phyloP scores from a whole-genome alignment of 164 flowering plant species.

The Chloranthus sessilifolius region DNA sequence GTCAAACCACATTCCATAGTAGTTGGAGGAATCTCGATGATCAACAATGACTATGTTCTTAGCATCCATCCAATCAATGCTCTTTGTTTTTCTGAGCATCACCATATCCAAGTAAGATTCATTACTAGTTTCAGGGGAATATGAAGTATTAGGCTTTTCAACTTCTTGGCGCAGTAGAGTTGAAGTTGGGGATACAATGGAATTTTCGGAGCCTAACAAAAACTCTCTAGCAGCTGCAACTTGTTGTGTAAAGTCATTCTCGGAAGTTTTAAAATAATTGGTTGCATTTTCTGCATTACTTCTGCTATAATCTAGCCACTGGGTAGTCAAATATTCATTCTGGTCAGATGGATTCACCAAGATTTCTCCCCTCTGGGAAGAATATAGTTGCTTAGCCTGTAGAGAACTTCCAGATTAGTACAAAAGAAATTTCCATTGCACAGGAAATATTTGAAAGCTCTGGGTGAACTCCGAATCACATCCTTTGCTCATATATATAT shows the following conservation, averaged over 20 bases:
- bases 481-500: no score
- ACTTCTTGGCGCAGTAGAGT: conserved; percentile 25
- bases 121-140: conserved; percentile 27
- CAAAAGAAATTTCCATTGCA: neutral
- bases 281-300: conserved; percentile 15
- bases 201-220: conserved; percentile 21
- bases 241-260: conserved; percentile 11
- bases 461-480: no score
- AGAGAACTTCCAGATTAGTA: conserved; percentile 1
- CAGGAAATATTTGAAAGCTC: no score
- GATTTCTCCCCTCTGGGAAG: conserved; percentile 11
- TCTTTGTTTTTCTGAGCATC: conserved; percentile 8
- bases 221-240: conserved; percentile 18
- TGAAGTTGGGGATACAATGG: conserved; percentile 33
- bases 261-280: conserved; percentile 7
- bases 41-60: neutral
- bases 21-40: conserved; percentile 18
- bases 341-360: conserved; percentile 16
- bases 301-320: conserved; percentile 22
- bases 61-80: conserved; percentile 11
- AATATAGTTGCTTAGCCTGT: conserved; percentile 29
- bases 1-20: conserved; percentile 31
- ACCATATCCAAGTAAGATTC: conserved; percentile 10
- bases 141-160: conserved; percentile 25
- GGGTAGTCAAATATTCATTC: conserved; percentile 13